phyloP scores from a whole-genome alignment of 2,329 filamentous ascomycete species.

The Geosmithia morbida region DNA sequence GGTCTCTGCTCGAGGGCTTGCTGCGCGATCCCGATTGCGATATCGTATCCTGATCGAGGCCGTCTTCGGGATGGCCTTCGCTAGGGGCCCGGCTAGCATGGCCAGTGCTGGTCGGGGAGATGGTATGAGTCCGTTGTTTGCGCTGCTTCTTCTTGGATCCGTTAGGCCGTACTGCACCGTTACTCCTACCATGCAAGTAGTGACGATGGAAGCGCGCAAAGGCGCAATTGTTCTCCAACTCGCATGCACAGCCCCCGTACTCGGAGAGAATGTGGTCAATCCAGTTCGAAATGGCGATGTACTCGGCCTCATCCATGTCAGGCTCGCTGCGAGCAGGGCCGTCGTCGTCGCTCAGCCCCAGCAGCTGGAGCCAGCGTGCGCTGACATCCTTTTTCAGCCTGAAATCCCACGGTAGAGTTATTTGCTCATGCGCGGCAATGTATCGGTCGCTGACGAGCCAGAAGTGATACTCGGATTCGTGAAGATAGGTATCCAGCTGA shows the following conservation, averaged over 20 bases:
- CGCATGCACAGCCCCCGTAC: constrained; percentile 68
- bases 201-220: constrained; percentile 49
- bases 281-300: constrained; percentile 46
- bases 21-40: constrained; percentile 36
- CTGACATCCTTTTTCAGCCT: constrained; percentile 40
- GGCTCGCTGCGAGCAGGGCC: constrained; percentile 29
- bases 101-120: constrained; percentile 48
- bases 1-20: constrained; percentile 52
- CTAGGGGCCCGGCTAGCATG: constrained; percentile 49
- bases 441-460: constrained; percentile 77
- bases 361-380: constrained; percentile 38
- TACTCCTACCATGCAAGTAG: constrained; percentile 31
- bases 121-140: constrained; percentile 38
- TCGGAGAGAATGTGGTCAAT: constrained; percentile 58
- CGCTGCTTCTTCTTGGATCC: constrained; percentile 34
- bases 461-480: constrained; percentile 74
- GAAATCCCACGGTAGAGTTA: constrained; percentile 56
- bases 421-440: constrained; percentile 50
- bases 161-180: constrained; percentile 15
- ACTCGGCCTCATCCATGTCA: constrained; percentile 44
- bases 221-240: constrained; percentile 45
- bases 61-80: constrained; percentile 43
- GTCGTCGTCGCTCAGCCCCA: constrained; percentile 50
- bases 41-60: constrained; percentile 33
- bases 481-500: constrained; percentile 73